phyloP scores from a whole-genome alignment of 805 yeast genomes.

The Komagataella ulmi region DNA sequence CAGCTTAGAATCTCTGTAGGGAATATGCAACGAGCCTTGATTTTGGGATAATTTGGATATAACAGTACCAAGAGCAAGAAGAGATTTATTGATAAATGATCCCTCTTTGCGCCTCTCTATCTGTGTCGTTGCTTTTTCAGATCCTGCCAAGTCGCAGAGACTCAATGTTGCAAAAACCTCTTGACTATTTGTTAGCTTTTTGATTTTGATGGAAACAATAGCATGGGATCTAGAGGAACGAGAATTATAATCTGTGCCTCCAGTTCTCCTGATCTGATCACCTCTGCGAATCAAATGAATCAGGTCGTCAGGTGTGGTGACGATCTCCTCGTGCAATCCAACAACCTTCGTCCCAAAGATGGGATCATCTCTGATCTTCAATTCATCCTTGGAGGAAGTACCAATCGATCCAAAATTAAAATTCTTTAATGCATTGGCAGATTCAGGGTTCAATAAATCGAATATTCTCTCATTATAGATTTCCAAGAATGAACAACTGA shows the following conservation, averaged over 20 bases:
- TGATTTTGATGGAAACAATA: slow-evolving; percentile 56
- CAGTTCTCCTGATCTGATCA: slow-evolving; percentile 62
- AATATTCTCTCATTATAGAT: slow-evolving; percentile 80
- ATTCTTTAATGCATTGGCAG: slow-evolving; percentile 10
- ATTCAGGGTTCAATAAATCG: slow-evolving; percentile 46
- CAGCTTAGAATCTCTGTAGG: slow-evolving; percentile 86
- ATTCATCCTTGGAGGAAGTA: slow-evolving; percentile 25
- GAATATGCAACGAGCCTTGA: slow-evolving; percentile 47
- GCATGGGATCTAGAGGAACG: slow-evolving; percentile 90
- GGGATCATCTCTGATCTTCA: slow-evolving; percentile 69
- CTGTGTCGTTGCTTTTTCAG: slow-evolving; percentile 76
- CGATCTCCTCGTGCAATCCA: slow-evolving; percentile 56
- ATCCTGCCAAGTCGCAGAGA: slow-evolving; percentile 91
- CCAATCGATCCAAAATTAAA: slow-evolving; percentile 2
- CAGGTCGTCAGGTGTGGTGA: slow-evolving; percentile 44
- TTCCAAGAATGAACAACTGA: slow-evolving; percentile 58
- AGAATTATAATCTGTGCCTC: slow-evolving; percentile 81
- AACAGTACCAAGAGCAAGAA: slow-evolving; percentile 85
- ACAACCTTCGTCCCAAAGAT: slow-evolving; percentile 58
- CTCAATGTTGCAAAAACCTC: slow-evolving; percentile 50
- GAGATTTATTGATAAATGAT: slow-evolving; percentile 80
- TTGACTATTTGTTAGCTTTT: slow-evolving; percentile 24
- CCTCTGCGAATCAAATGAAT: slow-evolving; percentile 50
- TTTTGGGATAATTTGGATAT: slow-evolving; percentile 51
- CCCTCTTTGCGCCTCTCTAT: slow-evolving; percentile 87